A percentile compares a stretch with the other conserved stretches of the same genome.
Evolutionary conservation across 768 basidiomycete species (phyloP).

Genomic region (Russula foetens): DNA sequence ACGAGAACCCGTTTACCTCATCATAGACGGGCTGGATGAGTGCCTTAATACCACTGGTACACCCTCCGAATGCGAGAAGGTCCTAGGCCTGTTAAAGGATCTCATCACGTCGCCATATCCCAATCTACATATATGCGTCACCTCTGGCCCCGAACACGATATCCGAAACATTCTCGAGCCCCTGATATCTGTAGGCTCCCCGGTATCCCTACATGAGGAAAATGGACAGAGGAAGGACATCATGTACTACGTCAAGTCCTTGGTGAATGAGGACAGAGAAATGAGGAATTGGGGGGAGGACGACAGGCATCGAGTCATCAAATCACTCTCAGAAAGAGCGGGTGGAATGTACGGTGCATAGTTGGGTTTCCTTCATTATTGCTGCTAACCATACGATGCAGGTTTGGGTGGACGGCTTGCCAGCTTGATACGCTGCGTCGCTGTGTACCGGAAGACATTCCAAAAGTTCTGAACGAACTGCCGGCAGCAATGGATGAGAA

Average conservation of each 20-base stretch:
- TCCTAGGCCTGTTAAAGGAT: background rate
- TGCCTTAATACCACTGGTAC: background rate
- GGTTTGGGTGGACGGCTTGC: background rate
- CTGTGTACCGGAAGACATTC: background rate
- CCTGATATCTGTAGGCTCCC: background rate
- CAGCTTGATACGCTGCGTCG: background rate
- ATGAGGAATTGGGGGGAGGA: background rate
- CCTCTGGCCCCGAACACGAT: background rate
- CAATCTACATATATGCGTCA: background rate
- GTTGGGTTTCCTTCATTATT: no score
- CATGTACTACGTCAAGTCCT: background rate
- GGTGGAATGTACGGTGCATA: background rate
- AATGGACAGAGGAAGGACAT: background rate
- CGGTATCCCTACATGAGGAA: background rate
- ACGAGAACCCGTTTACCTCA: background rate
- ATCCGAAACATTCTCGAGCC: background rate
- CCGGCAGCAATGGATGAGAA: background rate
- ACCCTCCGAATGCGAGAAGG: background rate
- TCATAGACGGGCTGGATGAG: background rate
- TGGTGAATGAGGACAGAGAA: background rate
- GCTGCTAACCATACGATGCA: background rate
- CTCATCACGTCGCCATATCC: background rate
- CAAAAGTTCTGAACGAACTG: background rate
- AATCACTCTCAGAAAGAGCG: background rate
- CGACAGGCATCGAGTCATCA: background rate